A percentile compares a stretch with the other conserved stretches of the same genome.
Evolutionary conservation across 2,329 filamentous ascomycete species (phyloP).

Genomic region (Celoporthe dispersa): DNA sequence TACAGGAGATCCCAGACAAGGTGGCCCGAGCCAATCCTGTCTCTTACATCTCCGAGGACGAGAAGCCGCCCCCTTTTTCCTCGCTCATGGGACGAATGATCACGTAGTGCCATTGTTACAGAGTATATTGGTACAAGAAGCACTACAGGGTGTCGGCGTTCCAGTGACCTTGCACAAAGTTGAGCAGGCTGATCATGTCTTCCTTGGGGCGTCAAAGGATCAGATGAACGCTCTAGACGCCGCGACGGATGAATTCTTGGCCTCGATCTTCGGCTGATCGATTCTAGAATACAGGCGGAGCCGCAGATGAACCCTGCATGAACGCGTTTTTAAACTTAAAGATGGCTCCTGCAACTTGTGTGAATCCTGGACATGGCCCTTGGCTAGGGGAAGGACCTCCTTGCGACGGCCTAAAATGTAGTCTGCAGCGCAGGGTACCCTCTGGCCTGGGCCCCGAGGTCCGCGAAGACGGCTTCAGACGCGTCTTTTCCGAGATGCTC

Average conservation of each 20-base stretch:
- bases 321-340: neutral
- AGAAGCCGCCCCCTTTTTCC: slow-evolving; percentile 26
- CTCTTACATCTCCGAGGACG: slow-evolving; percentile 20
- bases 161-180: slow-evolving; percentile 17
- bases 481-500: slow-evolving; percentile 52
- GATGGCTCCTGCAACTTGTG: too few species aligned
- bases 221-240: slow-evolving; percentile 23
- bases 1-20: slow-evolving; percentile 25
- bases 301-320: neutral
- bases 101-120: slow-evolving; percentile 25
- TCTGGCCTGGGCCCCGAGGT: slow-evolving; percentile 53
- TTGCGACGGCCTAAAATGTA: slow-evolving; percentile 51
- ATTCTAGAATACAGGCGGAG: neutral
- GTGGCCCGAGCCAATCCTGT: slow-evolving; percentile 24
- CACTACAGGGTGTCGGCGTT: slow-evolving; percentile 11
- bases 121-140: slow-evolving; percentile 23
- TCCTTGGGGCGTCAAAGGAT: slow-evolving; percentile 22
- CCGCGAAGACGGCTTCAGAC: slow-evolving; percentile 50
- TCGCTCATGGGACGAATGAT: slow-evolving; percentile 22
- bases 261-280: slow-evolving; percentile 6
- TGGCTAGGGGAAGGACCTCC: too few species aligned
- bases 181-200: slow-evolving; percentile 23
- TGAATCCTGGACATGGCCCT: neutral
- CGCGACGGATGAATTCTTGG: slow-evolving; percentile 25
- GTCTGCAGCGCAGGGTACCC: slow-evolving; percentile 68